Evolutionary conservation across 768 basidiomycete species (phyloP).

Genomic region (Crassisporium funariophilum): DNA sequence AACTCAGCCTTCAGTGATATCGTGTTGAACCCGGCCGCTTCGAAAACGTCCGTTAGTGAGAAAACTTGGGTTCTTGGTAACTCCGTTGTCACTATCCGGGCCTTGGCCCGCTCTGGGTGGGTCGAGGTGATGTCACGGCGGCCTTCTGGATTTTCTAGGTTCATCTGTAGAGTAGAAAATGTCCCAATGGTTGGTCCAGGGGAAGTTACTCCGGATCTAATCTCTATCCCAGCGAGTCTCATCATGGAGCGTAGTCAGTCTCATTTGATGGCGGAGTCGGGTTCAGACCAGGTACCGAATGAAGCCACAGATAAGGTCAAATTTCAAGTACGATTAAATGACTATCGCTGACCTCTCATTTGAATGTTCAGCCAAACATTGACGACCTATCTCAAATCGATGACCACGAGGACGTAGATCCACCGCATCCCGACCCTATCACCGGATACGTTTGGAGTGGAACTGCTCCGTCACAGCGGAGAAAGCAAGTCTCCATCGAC

Average conservation of each 20-base stretch:
- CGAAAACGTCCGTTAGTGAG: constrained; percentile 42
- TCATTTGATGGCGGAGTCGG: constrained; percentile 30
- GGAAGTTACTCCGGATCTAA: constrained; percentile 78
- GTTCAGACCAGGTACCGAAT: too few species aligned
- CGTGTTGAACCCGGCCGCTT: constrained; percentile 53
- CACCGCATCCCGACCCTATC: constrained; percentile 64
- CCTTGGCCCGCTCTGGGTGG: constrained; percentile 80
- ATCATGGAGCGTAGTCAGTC: constrained; percentile 64
- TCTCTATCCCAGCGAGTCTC: constrained; percentile 71
- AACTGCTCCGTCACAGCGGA: constrained; percentile 83
- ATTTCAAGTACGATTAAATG: not conserved
- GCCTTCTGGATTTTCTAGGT: constrained; percentile 85
- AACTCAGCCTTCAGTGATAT: constrained; percentile 78
- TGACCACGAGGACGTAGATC: constrained; percentile 23
- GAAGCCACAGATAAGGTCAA: too few species aligned
- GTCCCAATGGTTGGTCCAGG: constrained; percentile 83
- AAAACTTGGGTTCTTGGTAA: constrained; percentile 89
- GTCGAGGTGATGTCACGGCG: constrained; percentile 82
- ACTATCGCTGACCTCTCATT: not conserved
- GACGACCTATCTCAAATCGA: constrained; percentile 23
- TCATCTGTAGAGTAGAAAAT: constrained; percentile 87
- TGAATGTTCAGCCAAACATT: constrained; percentile 27
- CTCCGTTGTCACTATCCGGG: constrained; percentile 80
- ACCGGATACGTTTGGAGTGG: constrained; percentile 90
- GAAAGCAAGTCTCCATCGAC: constrained; percentile 83